These are phyloP conservation scores for Solanum piurae DNA, from an alignment of 257 asterid genomes.

Conservation along the genomic window DNA sequence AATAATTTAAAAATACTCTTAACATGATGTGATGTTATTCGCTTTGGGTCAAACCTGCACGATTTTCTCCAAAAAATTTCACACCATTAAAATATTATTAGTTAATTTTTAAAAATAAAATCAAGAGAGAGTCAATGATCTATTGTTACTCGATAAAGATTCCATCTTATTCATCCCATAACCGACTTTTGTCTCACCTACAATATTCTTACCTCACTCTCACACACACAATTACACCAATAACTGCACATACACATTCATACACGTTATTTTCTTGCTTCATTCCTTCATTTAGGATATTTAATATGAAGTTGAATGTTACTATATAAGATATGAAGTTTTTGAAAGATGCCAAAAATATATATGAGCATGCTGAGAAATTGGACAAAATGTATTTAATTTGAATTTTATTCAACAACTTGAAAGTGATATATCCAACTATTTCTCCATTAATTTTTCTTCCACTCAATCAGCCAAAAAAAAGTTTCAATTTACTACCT, in stretches of 20 bases:
- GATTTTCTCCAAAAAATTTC: not conserved
- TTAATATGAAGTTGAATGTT: not conserved
- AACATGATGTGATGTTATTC: too few relatives aligned
- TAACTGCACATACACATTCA: not conserved
- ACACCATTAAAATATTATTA: not conserved
- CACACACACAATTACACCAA: not conserved
- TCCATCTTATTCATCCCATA: not conserved
- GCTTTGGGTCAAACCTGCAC: accelerated
- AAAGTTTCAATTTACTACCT: not conserved
- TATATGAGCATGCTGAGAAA: not conserved
- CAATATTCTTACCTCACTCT: not conserved
- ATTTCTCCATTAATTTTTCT: not conserved
- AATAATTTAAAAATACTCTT: too few relatives aligned
- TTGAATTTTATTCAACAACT: not conserved
- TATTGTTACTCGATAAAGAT: not conserved
- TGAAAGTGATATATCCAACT: not conserved
- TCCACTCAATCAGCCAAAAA: not conserved
- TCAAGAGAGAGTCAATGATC: not conserved
- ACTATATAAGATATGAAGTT: not conserved
- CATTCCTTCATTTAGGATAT: not conserved
- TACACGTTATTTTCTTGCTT: not conserved
- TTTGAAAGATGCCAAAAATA: not conserved
- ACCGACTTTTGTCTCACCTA: not conserved
- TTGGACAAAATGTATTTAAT: not conserved
- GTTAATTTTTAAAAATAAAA: too few relatives aligned